Conservation (phyloP, 352 stramenopile genomes). For the Phytophthora quininea region DNA sequence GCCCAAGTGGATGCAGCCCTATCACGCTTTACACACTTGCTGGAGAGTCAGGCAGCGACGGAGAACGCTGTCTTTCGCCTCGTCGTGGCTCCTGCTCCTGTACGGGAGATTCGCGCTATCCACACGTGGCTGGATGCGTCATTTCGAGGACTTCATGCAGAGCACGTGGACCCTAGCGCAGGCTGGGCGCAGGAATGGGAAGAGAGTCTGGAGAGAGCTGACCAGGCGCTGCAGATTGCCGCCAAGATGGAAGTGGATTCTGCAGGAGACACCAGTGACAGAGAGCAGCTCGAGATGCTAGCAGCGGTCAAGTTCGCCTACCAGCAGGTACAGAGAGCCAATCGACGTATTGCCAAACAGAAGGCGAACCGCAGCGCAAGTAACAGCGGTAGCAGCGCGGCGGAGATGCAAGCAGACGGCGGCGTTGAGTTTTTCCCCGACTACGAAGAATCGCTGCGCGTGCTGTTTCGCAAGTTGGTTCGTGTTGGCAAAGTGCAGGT, state of each 20-base stretch:
- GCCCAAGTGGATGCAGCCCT: constrained; percentile 34
- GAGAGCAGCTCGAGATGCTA: constrained; percentile 47
- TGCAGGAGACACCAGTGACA: constrained; percentile 19
- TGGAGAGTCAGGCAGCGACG: constrained; percentile 33
- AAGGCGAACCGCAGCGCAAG: constrained; percentile 22
- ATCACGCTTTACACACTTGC: constrained; percentile 33
- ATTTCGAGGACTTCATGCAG: constrained; percentile 37
- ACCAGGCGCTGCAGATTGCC: constrained; percentile 48
- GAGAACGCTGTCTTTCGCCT: constrained; percentile 44
- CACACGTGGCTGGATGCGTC: constrained; percentile 42
- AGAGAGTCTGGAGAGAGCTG: constrained; percentile 43
- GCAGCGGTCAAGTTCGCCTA: constrained; percentile 63
- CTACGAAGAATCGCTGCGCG: constrained; percentile 48
- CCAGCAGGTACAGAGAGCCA: constrained; percentile 37
- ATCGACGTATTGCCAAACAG: constrained; percentile 18
- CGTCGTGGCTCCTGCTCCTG: constrained; percentile 36
- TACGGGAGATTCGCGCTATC: constrained; percentile 44
- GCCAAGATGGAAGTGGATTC: constrained; percentile 32
- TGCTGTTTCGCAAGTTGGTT: constrained; percentile 55
- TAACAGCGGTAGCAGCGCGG: constrained; percentile 17
- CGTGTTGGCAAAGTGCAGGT: constrained; percentile 51
- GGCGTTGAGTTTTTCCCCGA: constrained; percentile 34
- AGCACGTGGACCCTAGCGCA: constrained; percentile 55
- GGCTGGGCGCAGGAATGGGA: constrained; percentile 60
- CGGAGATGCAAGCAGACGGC: constrained; percentile 12